phyloP scores from a whole-genome alignment of 495 filamentous ascomycete genomes.

The Annulohypoxylon moriforme region DNA sequence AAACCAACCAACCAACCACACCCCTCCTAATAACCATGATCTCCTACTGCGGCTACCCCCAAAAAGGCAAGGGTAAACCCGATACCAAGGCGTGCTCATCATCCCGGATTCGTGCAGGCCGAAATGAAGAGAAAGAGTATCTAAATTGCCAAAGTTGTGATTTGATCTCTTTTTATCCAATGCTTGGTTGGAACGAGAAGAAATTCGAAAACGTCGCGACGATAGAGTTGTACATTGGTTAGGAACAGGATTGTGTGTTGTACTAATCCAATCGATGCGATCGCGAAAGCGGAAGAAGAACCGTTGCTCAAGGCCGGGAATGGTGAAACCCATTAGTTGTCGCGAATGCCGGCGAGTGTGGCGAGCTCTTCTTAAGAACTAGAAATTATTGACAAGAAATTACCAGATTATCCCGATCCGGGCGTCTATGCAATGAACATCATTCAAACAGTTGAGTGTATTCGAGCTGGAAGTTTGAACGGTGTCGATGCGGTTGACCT shows the following conservation, averaged over 20 bases:
- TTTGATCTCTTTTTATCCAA: constrained; percentile 28
- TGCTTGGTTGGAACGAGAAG: constrained; percentile 21
- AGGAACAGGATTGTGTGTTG: background rate
- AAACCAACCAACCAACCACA: background rate
- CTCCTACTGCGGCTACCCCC: background rate
- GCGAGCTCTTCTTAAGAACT: constrained; percentile 24
- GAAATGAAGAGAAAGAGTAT: constrained; percentile 46
- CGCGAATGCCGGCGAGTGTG: background rate
- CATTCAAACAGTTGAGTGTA: constrained; percentile 15
- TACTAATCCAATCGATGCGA: constrained; percentile 11
- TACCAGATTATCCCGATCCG: constrained; percentile 47
- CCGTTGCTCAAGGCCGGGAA: background rate
- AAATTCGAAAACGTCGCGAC: background rate
- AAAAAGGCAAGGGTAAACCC: background rate
- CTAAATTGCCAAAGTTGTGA: constrained; percentile 34
- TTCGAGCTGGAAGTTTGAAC: constrained; percentile 3
- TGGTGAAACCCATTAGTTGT: background rate
- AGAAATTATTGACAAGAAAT: constrained; percentile 53
- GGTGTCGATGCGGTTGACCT: constrained; percentile 18
- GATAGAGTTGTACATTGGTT: constrained; percentile 21
- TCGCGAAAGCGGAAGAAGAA: constrained; percentile 5
- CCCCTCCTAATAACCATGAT: constrained; percentile 15
- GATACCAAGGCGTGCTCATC: constrained; percentile 48
- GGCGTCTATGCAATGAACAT: constrained; percentile 20
- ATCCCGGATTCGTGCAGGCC: constrained; percentile 34